Percentiles rank a stretch among this genome's conserved stretches.
phyloP scores from a whole-genome alignment of 352 stramenopile species.

The Phytophthora colocasiae region DNA sequence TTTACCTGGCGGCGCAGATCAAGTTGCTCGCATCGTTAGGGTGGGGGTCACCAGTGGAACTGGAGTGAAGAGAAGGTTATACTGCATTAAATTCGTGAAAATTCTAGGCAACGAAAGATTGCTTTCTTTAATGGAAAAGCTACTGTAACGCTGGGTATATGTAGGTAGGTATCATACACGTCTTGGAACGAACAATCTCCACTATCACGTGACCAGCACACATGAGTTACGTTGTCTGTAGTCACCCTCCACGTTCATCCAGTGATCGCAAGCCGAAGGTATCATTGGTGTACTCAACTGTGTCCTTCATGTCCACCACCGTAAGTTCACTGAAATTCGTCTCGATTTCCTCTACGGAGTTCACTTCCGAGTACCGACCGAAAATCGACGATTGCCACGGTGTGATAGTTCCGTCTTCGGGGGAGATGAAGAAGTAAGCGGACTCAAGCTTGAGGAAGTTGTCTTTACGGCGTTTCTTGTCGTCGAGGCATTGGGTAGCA shows the following conservation, averaged over 20 bases:
- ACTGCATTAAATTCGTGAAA: background rate
- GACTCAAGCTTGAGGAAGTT: conserved; percentile 40
- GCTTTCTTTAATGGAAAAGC: too few species aligned
- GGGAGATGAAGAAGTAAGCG: conserved; percentile 53
- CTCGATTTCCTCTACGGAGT: conserved; percentile 9
- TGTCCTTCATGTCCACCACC: conserved; percentile 40
- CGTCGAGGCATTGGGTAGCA: conserved; percentile 3
- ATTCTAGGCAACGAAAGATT: too few species aligned
- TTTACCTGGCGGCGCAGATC: conserved; percentile 59
- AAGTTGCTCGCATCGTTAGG: conserved; percentile 38
- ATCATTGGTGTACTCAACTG: conserved; percentile 47
- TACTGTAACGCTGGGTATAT: conserved; percentile 4
- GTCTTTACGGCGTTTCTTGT: conserved; percentile 24
- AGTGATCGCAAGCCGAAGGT: conserved; percentile 38
- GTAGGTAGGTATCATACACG: conserved; percentile 5
- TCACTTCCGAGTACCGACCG: conserved; percentile 44
- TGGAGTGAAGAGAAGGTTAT: conserved; percentile 8
- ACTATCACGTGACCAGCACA: conserved; percentile 1
- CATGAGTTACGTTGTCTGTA: conserved; percentile 8
- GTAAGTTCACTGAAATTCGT: conserved; percentile 26
- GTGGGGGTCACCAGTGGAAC: conserved; percentile 4
- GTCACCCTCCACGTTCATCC: conserved; percentile 21
- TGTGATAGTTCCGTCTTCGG: conserved; percentile 42
- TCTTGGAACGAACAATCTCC: conserved; percentile 1
- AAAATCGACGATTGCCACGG: conserved; percentile 49